Base-by-base conservation (phyloP, 345 rosid species). In the Arabidopsis suecica region DNA sequence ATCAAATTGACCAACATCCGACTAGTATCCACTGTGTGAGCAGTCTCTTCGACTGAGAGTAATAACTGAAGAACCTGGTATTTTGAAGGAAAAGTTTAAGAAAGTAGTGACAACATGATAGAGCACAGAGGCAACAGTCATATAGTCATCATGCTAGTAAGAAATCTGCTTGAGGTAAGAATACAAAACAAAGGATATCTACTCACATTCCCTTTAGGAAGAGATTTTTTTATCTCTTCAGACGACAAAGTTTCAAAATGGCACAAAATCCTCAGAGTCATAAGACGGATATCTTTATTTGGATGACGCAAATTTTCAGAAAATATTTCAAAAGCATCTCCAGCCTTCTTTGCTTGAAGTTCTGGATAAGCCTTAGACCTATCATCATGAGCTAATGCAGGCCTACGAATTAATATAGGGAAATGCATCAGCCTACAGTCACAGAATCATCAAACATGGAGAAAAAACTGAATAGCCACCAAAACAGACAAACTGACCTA, bases 221-320 rank as follows among this genome's bases (percentile, higher is more conserved):
- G 34, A 70, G 45, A 33, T 33, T 73, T 77, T 51, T 44, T 73
- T 53, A 76, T 72, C 81, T 53, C 86, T 69, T 84, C 80, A 66
- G 71, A 67, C 41, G 69, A 64, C 41, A 58, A 65, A 36, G 79
- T 77, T 75, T 86, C 89, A 71, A 83, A 84, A 75, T 92, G 96
- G 80, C 87, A 88, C 85, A 92, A 80, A 79, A 95, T 86, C 83
- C 82, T 86, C 57, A 95, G 82, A 61, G 93, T 92, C 69, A 89
- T 16, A 80, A 88, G 76, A 28, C 97, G 97, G 74, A 92, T 81
- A 28, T 57, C 71, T 88, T 89, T 91, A 79, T 86, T 87, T 34
- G 88, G 74, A 71, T 86, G 88, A 74, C 88, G 75, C 82, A 95
- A 82, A 74, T 89, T 92, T 77, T 87, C 90, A 6, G 89, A 83